phyloP scores from a whole-genome alignment of 106 monocot species.

The Dactylorhiza incarnata region DNA sequence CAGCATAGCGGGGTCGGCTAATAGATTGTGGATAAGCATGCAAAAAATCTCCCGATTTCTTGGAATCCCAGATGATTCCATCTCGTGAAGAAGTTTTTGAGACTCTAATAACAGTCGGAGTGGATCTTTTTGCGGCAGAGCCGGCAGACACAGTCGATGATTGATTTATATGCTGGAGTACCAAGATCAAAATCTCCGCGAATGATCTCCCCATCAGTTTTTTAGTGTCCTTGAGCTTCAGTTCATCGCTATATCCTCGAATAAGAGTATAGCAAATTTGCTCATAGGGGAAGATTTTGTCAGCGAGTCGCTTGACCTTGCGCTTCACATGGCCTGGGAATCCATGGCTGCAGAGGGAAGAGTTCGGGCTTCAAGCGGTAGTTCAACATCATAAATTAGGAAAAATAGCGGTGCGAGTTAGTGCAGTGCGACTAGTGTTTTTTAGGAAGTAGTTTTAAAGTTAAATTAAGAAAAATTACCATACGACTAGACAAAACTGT shows the following conservation, averaged over 20 bases:
- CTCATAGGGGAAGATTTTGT: constrained; percentile 53
- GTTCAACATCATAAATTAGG: too few relatives aligned
- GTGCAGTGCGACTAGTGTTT: too few relatives aligned
- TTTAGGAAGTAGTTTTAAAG: too few relatives aligned
- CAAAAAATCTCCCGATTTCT: constrained; percentile 54
- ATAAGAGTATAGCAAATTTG: constrained; percentile 61
- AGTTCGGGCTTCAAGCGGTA: constrained; percentile 20
- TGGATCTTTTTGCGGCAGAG: constrained; percentile 68
- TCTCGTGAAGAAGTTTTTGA: constrained; percentile 57
- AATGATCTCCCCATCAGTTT: constrained; percentile 56
- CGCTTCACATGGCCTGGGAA: constrained; percentile 53
- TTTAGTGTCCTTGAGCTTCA: constrained; percentile 66
- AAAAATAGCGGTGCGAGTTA: too few relatives aligned
- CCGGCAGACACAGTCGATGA: constrained; percentile 69
- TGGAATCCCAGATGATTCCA: constrained; percentile 49
- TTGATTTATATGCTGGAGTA: constrained; percentile 61
- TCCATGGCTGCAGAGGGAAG: constrained; percentile 36
- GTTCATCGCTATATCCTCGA: constrained; percentile 45
- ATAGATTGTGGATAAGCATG: too few relatives aligned
- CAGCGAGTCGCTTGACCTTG: constrained; percentile 32
- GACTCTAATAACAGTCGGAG: constrained; percentile 51
- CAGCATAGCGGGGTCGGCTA: too few relatives aligned
- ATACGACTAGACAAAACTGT: too few relatives aligned
- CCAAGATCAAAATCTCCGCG: constrained; percentile 63
- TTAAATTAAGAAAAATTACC: too few relatives aligned